Conservation (phyloP, 495 filamentous ascomycete genomes). For the Penicillium coprophilum region DNA sequence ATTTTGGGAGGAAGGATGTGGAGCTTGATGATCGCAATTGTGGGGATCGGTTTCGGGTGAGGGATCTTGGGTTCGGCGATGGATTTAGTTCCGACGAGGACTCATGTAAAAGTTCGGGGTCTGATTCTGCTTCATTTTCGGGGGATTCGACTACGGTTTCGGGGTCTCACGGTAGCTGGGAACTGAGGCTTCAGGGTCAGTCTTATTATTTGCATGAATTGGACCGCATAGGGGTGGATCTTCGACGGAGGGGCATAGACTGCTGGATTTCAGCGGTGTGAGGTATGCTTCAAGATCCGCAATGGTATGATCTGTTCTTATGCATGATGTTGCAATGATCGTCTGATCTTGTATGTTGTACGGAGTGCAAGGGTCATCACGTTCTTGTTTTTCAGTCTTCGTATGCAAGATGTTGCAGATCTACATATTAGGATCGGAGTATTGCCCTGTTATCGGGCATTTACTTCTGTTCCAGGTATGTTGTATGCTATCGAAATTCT, state of each 20-base stretch:
- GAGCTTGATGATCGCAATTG: neutral
- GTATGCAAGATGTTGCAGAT: constrained; percentile 6
- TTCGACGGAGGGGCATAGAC: constrained; percentile 35
- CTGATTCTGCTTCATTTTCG: neutral
- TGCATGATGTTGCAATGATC: neutral
- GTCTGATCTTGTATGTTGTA: neutral
- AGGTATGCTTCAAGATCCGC: constrained; percentile 6
- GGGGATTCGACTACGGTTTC: neutral
- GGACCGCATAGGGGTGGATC: constrained; percentile 29
- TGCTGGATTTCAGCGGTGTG: constrained; percentile 27
- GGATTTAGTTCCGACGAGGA: constrained; percentile 5
- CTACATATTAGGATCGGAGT: constrained; percentile 7
- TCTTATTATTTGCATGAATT: constrained; percentile 41
- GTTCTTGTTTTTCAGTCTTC: neutral
- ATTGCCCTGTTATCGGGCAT: neutral
- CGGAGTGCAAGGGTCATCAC: neutral
- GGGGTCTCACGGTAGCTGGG: constrained; percentile 24
- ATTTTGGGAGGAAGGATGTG: neutral
- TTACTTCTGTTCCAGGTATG: neutral
- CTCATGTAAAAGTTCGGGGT: neutral
- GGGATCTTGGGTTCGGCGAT: neutral
- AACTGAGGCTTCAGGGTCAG: constrained; percentile 39
- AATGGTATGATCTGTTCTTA: constrained; percentile 7
- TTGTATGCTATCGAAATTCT: neutral
- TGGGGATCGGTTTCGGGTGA: neutral